A percentile compares a stretch with the other conserved stretches of the same genome.
These are phyloP conservation scores for Nitzschia putrida DNA, from an alignment of 108 stramenopile species.

Conservation along the genomic window DNA sequence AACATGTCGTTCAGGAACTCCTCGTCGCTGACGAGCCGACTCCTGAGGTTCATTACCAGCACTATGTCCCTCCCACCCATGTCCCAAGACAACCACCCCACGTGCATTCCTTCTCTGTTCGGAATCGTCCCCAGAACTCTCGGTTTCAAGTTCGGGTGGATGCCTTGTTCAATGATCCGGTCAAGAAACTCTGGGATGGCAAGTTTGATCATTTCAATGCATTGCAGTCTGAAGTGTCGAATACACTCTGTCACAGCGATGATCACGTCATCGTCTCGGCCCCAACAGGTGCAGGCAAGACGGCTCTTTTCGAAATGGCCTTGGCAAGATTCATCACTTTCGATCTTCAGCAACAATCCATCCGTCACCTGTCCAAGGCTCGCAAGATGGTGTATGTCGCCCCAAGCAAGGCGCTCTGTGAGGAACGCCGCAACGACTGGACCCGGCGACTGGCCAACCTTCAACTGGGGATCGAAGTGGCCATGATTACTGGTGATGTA, in stretches of 20 bases:
- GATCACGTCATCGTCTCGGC: constrained; percentile 95
- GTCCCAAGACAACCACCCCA: constrained; percentile 31
- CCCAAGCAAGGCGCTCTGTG: constrained; percentile 95
- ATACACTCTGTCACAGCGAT: constrained; percentile 57
- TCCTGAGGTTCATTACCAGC: constrained; percentile 36
- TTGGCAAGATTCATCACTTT: constrained; percentile 75
- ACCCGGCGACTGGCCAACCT: constrained; percentile 59
- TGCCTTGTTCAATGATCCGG: constrained; percentile 52
- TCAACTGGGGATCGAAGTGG: constrained; percentile 60
- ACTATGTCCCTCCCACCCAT: constrained; percentile 36
- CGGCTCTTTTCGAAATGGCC: constrained; percentile 93
- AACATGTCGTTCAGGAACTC: background rate
- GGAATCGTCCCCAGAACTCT: constrained; percentile 52
- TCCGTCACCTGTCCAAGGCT: constrained; percentile 36
- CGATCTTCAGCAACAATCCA: constrained; percentile 25
- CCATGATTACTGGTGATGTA: constrained; percentile 89
- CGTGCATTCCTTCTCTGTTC: constrained; percentile 45
- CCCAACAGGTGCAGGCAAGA: constrained; percentile 99
- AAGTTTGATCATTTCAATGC: constrained; percentile 77
- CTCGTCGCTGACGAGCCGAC: background rate
- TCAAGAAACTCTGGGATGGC: constrained; percentile 53
- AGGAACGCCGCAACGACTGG: constrained; percentile 90
- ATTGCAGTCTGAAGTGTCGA: constrained; percentile 74
- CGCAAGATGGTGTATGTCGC: constrained; percentile 90
- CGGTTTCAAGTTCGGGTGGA: constrained; percentile 48